Evolutionary conservation across 1,139 yeast genomes (phyloP).

Genomic region (Scheffersomyces lignicola): DNA sequence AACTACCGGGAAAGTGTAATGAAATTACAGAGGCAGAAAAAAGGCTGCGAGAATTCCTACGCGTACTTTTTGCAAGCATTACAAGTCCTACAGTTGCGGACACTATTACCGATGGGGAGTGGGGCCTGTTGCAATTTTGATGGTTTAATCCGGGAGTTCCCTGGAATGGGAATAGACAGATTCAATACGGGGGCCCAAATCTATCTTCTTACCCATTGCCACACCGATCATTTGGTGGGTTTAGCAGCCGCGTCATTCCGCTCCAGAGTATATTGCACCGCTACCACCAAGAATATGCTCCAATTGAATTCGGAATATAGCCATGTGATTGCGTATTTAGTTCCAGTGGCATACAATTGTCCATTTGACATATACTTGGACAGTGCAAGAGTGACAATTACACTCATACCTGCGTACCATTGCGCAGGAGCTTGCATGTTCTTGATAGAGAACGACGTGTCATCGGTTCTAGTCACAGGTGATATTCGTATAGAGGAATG

Average conservation of each 20-base stretch:
- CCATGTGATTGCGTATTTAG: slow-evolving; percentile 22
- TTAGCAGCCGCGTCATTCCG: slow-evolving; percentile 37
- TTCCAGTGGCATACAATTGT: slow-evolving; percentile 22
- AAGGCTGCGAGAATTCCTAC: no score
- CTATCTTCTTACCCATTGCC: slow-evolving; percentile 54
- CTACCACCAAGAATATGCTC: slow-evolving; percentile 41
- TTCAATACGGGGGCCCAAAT: slow-evolving; percentile 32
- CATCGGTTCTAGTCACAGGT: slow-evolving; percentile 53
- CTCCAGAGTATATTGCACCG: slow-evolving; percentile 51
- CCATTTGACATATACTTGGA: slow-evolving; percentile 21
- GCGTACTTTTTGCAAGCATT: no score
- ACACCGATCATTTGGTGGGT: slow-evolving; percentile 58
- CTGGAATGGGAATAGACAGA: slow-evolving; percentile 41
- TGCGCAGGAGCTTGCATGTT: slow-evolving; percentile 67
- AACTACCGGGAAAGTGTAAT: no score
- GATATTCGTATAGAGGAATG: slow-evolving; percentile 60
- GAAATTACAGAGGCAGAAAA: no score
- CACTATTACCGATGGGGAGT: no score
- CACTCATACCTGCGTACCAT: slow-evolving; percentile 49
- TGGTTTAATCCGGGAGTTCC: slow-evolving; percentile 35
- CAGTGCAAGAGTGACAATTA: slow-evolving; percentile 17
- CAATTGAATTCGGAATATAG: slow-evolving; percentile 23
- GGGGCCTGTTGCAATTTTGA: slow-evolving; percentile 18
- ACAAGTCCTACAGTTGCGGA: no score
- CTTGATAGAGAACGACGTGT: slow-evolving; percentile 37